Percentiles rank a stretch among this genome's conserved stretches.
Conservation (phyloP, 1,139 yeast genomes). For the Tardiomyces digboiensis region DNA sequence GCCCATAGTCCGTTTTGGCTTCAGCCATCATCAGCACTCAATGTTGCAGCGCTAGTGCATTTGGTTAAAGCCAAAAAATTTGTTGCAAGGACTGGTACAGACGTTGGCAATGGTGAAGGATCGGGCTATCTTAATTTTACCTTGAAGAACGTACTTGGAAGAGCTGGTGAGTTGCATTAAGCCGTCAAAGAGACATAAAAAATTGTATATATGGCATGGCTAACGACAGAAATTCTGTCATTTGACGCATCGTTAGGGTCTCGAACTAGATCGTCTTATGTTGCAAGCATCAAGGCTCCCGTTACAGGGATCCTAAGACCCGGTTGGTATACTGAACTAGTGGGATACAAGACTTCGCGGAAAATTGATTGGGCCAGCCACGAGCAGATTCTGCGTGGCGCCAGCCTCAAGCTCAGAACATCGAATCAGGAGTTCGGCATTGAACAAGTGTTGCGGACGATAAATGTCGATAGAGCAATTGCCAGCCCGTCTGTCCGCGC, state of each 20-base stretch:
- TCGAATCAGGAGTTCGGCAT: conserved; percentile 39
- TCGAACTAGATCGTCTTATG: conserved; percentile 51
- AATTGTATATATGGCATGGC: no score
- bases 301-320: conserved; percentile 35
- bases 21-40: background rate
- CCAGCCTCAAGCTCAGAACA: conserved; percentile 32
- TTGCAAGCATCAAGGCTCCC: conserved; percentile 58
- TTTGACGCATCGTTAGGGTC: conserved; percentile 79
- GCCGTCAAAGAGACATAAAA: no score
- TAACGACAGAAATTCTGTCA: conserved; percentile 61
- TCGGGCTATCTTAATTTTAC: conserved; percentile 72
- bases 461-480: conserved; percentile 33
- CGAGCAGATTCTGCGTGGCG: conserved; percentile 51
- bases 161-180: no score
- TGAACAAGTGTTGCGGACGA: conserved; percentile 57
- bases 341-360: conserved; percentile 49
- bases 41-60: conserved; percentile 1
- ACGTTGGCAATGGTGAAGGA: conserved; percentile 92
- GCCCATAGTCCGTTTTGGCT: conserved; percentile 7
- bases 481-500: conserved; percentile 25
- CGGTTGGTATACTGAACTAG: conserved; percentile 44
- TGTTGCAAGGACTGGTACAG: conserved; percentile 85
- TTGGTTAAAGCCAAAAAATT: conserved; percentile 30
- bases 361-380: conserved; percentile 63
- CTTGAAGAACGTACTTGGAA: conserved; percentile 66